phyloP scores from a whole-genome alignment of 2,329 filamentous ascomycete species.

The Volutella citrinella region DNA sequence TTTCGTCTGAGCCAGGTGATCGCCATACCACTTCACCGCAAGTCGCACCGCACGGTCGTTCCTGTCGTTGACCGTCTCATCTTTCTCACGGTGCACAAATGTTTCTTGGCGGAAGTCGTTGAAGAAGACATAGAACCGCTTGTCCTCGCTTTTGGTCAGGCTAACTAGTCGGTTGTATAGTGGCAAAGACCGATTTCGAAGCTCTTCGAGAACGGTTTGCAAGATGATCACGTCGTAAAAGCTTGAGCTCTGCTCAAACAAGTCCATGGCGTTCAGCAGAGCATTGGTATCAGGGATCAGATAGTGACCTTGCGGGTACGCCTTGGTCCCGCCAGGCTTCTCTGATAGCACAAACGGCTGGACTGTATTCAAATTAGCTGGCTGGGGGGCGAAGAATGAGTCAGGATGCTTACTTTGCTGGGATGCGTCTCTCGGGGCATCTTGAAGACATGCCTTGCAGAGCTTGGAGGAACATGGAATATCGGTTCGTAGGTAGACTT shows the following conservation, averaged over 20 bases:
- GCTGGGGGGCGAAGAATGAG: not conserved
- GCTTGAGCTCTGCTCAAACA: conserved; percentile 87
- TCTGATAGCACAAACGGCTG: conserved; percentile 85
- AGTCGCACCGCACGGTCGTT: conserved; percentile 89
- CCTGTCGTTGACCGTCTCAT: conserved; percentile 91
- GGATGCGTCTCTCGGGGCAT: conserved; percentile 74
- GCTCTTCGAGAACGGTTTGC: conserved; percentile 93
- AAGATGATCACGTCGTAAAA: conserved; percentile 97
- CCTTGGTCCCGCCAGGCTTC: conserved; percentile 77
- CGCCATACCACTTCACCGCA: conserved; percentile 85
- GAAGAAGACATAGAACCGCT: conserved; percentile 98
- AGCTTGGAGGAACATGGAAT: conserved; percentile 95
- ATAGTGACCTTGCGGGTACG: conserved; percentile 86
- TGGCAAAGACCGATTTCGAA: conserved; percentile 88
- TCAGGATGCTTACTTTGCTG: conserved; percentile 61
- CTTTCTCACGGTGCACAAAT: conserved; percentile 68
- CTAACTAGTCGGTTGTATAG: conserved; percentile 91
- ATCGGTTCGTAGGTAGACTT: conserved; percentile 92
- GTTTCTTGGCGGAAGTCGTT: conserved; percentile 97
- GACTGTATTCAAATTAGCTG: conserved; percentile 44
- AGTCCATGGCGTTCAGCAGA: conserved; percentile 90
- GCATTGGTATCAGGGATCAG: conserved; percentile 95
- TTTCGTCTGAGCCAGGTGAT: conserved; percentile 70
- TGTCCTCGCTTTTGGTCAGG: conserved; percentile 91
- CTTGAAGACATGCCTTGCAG: conserved; percentile 71